Evolutionary conservation across 129 eudicot genomes (phyloP).

Genomic region (Pittosporum tobira): DNA sequence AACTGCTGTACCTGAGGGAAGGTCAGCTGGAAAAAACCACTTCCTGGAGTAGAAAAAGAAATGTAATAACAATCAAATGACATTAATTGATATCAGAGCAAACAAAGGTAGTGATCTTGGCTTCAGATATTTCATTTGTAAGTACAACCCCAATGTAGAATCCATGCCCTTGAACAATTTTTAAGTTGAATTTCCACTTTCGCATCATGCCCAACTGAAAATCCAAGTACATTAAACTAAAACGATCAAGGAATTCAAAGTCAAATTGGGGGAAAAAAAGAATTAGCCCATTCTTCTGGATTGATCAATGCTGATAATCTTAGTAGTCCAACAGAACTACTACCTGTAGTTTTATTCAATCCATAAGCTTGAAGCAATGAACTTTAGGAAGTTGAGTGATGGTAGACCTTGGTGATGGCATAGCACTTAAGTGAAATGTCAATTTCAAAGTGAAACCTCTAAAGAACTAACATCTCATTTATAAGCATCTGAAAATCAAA

Average conservation of each 20-base stretch:
- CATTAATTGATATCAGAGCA: slow-evolving; percentile 4
- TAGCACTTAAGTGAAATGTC: slow-evolving; percentile 14
- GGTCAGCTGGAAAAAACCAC: slow-evolving; percentile 38
- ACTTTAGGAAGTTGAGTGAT: slow-evolving; percentile 13
- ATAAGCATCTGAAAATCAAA: no score
- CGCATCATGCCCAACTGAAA: slow-evolving; percentile 24
- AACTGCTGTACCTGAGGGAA: slow-evolving; percentile 35
- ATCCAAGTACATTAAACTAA: slow-evolving; percentile 35
- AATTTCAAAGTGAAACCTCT: no score
- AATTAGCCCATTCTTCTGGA: not conserved
- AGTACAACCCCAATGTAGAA: slow-evolving; percentile 54
- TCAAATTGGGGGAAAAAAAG: no score
- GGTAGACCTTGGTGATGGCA: slow-evolving; percentile 29
- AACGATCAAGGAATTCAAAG: not conserved
- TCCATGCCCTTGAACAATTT: slow-evolving; percentile 36
- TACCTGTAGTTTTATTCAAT: slow-evolving; percentile 44
- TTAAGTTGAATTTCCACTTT: slow-evolving; percentile 41
- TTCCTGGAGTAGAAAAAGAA: slow-evolving; percentile 27
- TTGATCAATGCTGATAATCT: not conserved
- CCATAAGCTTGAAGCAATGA: slow-evolving; percentile 19
- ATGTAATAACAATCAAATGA: not conserved
- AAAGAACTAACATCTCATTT: no score
- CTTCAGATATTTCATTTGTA: slow-evolving; percentile 33
- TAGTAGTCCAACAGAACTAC: slow-evolving; percentile 14
- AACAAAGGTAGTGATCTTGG: slow-evolving; percentile 3